phyloP scores from a whole-genome alignment of 2,329 filamentous ascomycete genomes.

The Sclerotinia sclerotiorum region DNA sequence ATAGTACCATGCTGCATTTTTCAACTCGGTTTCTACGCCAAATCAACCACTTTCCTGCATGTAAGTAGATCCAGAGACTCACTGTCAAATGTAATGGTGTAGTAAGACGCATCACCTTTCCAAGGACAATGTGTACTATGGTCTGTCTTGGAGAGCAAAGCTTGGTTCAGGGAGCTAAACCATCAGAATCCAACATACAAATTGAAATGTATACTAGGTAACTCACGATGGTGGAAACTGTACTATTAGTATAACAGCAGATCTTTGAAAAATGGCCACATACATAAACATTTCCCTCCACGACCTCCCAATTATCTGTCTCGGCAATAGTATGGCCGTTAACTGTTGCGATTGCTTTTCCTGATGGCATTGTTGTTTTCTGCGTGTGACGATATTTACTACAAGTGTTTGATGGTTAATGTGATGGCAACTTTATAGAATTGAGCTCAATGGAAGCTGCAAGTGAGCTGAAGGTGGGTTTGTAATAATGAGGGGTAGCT shows the following conservation, averaged over 20 bases:
- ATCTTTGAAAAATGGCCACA: constrained; percentile 27
- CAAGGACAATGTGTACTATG: constrained; percentile 47
- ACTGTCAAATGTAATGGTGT: constrained; percentile 47
- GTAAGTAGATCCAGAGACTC: neutral
- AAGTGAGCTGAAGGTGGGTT: constrained; percentile 3
- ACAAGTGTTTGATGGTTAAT: neutral
- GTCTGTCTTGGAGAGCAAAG: constrained; percentile 44
- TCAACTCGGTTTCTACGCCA: constrained; percentile 41
- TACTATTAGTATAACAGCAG: constrained; percentile 23
- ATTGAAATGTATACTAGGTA: neutral
- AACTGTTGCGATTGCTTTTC: constrained; percentile 43
- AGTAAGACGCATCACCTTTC: constrained; percentile 51
- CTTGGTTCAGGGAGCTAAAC: constrained; percentile 42
- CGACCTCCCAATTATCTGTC: constrained; percentile 47
- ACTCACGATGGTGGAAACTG: constrained; percentile 43
- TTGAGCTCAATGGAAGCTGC: neutral
- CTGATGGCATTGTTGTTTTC: constrained; percentile 28
- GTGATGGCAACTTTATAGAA: neutral
- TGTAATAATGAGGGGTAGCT: constrained; percentile 23
- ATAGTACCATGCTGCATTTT: constrained; percentile 51
- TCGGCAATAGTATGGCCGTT: constrained; percentile 48
- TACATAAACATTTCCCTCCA: constrained; percentile 52
- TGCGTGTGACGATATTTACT: neutral
- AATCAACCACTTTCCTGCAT: neutral
- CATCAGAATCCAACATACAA: neutral